phyloP scores from a whole-genome alignment of 2,329 filamentous ascomycete species.

The Trichoderma breve region DNA sequence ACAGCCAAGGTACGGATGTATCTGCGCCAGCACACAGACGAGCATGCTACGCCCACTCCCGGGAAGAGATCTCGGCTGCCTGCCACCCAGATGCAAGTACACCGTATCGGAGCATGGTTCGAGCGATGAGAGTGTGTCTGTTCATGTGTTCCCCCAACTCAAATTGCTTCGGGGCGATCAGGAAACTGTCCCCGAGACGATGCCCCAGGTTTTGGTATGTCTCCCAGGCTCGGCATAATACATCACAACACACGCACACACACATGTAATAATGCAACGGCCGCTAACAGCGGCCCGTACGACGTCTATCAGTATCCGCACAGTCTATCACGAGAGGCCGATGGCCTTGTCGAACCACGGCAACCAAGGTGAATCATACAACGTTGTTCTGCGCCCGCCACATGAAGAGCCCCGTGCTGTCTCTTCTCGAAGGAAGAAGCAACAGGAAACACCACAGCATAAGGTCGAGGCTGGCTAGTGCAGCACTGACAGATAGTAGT shows the following conservation, averaged over 20 bases:
- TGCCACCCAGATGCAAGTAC: neutral
- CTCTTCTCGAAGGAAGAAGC: neutral
- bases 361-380: neutral
- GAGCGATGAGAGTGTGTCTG: neutral
- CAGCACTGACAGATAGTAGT: neutral
- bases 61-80: neutral
- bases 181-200: neutral
- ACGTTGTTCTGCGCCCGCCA: neutral
- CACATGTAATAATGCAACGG: neutral
- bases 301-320: neutral
- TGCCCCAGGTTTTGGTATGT: neutral
- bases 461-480: neutral
- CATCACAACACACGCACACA: neutral
- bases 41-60: neutral
- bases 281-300: neutral
- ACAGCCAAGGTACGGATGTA: neutral
- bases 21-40: neutral
- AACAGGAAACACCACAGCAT: neutral
- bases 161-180: slow-evolving; percentile 3
- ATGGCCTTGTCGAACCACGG: neutral
- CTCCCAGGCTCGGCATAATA: neutral
- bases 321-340: neutral
- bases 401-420: neutral
- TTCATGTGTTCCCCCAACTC: neutral
- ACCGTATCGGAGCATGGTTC: slow-evolving; percentile 5